phyloP scores from a whole-genome alignment of 2,329 filamentous ascomycete genomes.

The Diaporthe capsici region DNA sequence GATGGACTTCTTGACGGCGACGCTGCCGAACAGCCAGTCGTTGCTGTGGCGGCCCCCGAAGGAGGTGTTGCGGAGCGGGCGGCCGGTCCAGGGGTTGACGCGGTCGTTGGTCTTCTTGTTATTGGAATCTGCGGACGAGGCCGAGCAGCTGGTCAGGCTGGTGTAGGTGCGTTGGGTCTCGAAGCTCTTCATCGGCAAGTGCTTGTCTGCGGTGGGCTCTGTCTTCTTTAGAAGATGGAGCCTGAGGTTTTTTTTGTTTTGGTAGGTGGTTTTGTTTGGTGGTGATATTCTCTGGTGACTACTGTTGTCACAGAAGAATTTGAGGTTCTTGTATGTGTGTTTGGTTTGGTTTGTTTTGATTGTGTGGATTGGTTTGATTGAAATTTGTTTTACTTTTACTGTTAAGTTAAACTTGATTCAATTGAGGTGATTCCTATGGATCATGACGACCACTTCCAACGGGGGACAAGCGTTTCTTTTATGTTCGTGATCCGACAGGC shows the following conservation, averaged over 20 bases:
- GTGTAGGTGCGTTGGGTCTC: slow-evolving; percentile 26
- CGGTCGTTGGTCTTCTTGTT: neutral
- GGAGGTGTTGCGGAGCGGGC: slow-evolving; percentile 37
- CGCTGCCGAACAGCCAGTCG: slow-evolving; percentile 41
- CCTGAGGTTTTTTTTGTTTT: neutral
- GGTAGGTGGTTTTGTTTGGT: neutral
- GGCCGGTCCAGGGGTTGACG: slow-evolving; percentile 33
- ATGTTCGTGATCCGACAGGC: slow-evolving; percentile 9
- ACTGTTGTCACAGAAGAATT: slow-evolving; percentile 10
- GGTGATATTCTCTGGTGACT: neutral
- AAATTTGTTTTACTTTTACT: neutral
- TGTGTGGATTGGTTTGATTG: neutral
- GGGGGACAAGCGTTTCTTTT: slow-evolving; percentile 16
- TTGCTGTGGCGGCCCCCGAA: slow-evolving; percentile 39
- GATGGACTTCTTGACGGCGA: slow-evolving; percentile 39
- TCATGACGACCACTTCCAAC: neutral
- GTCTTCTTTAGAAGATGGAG: slow-evolving; percentile 14
- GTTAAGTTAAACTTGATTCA: slow-evolving; percentile 17
- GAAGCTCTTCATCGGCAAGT: slow-evolving; percentile 35
- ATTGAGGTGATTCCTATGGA: neutral
- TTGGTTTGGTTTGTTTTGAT: neutral
- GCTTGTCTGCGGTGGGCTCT: slow-evolving; percentile 5
- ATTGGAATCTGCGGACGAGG: slow-evolving; percentile 6
- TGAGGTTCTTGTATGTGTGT: neutral
- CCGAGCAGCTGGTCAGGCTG: slow-evolving; percentile 27